Evolutionary conservation across 306 rosid species (phyloP).

Genomic region (Quercus aquifolioides): DNA sequence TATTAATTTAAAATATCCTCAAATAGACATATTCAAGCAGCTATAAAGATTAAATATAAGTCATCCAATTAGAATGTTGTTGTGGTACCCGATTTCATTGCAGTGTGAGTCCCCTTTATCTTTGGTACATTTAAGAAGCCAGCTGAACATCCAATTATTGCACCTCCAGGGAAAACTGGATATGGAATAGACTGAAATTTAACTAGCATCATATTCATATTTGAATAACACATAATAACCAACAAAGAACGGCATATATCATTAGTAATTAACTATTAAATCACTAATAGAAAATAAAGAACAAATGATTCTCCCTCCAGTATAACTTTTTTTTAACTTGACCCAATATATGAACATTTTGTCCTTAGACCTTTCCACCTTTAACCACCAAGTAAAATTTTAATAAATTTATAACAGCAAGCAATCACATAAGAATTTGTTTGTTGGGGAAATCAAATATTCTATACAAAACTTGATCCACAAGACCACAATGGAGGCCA

Average conservation of each 20-base stretch:
- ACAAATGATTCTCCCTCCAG: not conserved
- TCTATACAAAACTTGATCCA: not conserved
- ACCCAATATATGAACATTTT: not conserved
- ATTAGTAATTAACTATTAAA: not conserved
- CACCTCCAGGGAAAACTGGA: slow-evolving; percentile 99
- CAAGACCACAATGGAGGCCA: slow-evolving; percentile 8
- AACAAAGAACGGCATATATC: slow-evolving; percentile 6
- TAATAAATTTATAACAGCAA: slow-evolving; percentile 12
- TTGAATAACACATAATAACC: slow-evolving; percentile 25
- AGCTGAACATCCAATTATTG: slow-evolving; percentile 89
- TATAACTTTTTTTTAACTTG: slow-evolving; percentile 12
- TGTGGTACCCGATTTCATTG: slow-evolving; percentile 88
- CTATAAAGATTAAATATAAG: not conserved
- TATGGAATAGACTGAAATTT: slow-evolving; percentile 99
- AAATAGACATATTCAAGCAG: slow-evolving; percentile 1
- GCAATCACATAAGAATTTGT: slow-evolving; percentile 11
- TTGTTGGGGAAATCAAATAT: slow-evolving; percentile 1
- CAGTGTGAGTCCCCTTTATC: slow-evolving; percentile 94
- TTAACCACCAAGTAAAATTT: slow-evolving; percentile 1
- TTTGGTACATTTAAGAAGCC: slow-evolving; percentile 94
- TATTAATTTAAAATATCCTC: not conserved
- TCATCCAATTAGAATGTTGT: not conserved
- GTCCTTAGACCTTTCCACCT: slow-evolving; percentile 15
- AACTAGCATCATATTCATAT: slow-evolving; percentile 64
- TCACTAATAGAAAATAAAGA: not conserved